phyloP scores from a whole-genome alignment of 2,329 filamentous ascomycete species.

The Dactylellina cionopaga region DNA sequence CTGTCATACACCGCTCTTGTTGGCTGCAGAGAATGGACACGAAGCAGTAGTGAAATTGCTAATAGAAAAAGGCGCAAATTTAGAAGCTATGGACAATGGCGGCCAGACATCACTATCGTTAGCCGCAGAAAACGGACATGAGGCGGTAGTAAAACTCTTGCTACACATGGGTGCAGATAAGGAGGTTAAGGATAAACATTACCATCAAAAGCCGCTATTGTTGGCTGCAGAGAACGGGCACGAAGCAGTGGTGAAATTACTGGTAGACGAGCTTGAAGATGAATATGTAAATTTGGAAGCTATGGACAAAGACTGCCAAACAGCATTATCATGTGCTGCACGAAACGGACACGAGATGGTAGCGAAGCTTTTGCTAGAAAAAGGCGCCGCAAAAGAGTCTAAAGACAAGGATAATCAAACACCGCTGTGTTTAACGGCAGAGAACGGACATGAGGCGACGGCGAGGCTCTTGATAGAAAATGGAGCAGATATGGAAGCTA shows the following conservation, averaged over 20 bases:
- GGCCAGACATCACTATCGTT: constrained; percentile 51
- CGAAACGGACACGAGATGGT: constrained; percentile 30
- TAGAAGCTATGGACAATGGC: constrained; percentile 28
- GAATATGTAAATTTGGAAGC: background rate
- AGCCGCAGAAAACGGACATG: constrained; percentile 52
- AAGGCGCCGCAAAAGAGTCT: background rate
- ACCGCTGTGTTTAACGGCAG: too few relatives aligned
- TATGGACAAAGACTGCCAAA: background rate
- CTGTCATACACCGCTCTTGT: background rate
- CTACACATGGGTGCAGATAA: background rate
- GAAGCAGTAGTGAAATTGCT: constrained; percentile 45
- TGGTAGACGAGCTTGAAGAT: constrained; percentile 2
- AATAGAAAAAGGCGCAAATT: constrained; percentile 25
- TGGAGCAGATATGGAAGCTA: background rate
- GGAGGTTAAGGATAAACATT: background rate
- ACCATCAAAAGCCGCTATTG: constrained; percentile 8
- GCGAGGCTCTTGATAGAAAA: background rate
- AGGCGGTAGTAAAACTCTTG: constrained; percentile 33
- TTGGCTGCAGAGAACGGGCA: constrained; percentile 10
- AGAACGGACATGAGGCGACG: background rate
- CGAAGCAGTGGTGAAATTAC: constrained; percentile 32
- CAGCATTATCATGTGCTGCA: constrained; percentile 9
- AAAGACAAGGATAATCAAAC: too few relatives aligned
- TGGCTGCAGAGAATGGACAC: constrained; percentile 5
- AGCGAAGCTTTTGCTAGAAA: constrained; percentile 37